Evolutionary conservation across 108 stramenopile genomes (phyloP), one percentile per base, ranked within the genome.

Genomic region (Skeletonema menzelii): DNA sequence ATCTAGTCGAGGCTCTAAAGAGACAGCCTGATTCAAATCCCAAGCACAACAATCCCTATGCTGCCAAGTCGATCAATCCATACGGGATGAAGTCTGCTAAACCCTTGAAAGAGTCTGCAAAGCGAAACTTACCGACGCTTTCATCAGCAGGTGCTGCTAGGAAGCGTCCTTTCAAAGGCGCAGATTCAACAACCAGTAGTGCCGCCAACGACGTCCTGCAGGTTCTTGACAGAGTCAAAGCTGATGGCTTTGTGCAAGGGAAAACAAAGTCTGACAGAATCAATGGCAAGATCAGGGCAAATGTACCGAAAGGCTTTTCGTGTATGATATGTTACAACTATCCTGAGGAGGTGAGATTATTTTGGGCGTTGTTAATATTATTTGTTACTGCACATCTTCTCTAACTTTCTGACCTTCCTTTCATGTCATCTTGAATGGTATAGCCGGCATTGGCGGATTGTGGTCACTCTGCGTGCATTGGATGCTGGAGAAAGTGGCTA

Each of bases 401-500:
- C 12, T 69, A 28, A 30, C 35, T 32, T 7, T 32, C 31, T 47
- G 11, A 53, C 24, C 42, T n/a, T 19, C 11, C 17, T 32, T 28
- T 30, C 26, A 14, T 15, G 19, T 38, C 22, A 3, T 24, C 44
- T 31, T 58, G 42, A 31, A 35, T 14, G 46, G 0, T 63, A 1
- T n/a, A 88, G 76, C 84, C 85, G 22, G 79, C 84, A 57, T 78
- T 91, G 61, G 69, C 88, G 20, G 72, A 79, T 12, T 95, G 93
- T 69, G 82, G 80, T 8, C 88, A 89, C 55, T 68, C 80, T 17
- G 84, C 84, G 8, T 89, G 88, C 59, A 26, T 56, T 8, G 30
- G 44, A 27, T 90, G 87, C 46, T 95, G 94, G 94, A 56, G 61
- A 56, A 40, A 69, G 17, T 95, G 94, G 94, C 76, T 95, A n/a